Evolutionary conservation across 768 basidiomycete genomes (phyloP), one percentile per base, ranked within the genome.

Genomic region (Amanita rimosa): DNA sequence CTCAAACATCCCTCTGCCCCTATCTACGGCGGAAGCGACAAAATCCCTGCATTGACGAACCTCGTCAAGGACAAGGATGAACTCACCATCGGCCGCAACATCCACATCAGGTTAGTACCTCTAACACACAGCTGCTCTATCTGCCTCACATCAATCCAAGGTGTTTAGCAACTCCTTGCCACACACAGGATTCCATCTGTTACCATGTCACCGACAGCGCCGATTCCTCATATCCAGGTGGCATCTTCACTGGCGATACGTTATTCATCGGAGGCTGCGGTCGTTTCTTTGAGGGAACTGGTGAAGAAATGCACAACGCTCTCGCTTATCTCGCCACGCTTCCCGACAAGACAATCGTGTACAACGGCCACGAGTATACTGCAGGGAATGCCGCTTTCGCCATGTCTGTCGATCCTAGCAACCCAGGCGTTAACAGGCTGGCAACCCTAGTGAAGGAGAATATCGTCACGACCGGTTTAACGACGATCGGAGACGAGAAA

Each of bases 141-240:
- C 33, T 48, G 24, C 29, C 27, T 43, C 37, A 24, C 27, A 19
- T 41, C 24, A n/a, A 36, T 40, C 11, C 52, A 87, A 22, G 88
- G 62, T 89, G 85, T 64, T 67, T 92, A 19, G 83, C 87, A 21
- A 93, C 89, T 1, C 89, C 92, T 1, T 94, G 92, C 65, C 95
- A 97, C 63, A 98, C 95, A 3, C 87, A 88, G 61, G 95, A 97
- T 65, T 96, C 94, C 13, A 94, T 95, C 57, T 96, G 88, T 70
- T 98, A 81, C 70, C 75, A 85, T 61, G 75, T 81, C 48, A 89
- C 84, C 27, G 67, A 73, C 50, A 62, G 70, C 17, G 54, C 61
- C 19, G 64, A 76, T 21, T 57, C 68, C 42, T 61, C 63, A 21
- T 79, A 80, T 52, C 69, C 84, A 0, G 84, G 85, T 16, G 84